Conservation (phyloP, 1,284 basidiomycete genomes). For the Leccinum glutinopallens region DNA sequence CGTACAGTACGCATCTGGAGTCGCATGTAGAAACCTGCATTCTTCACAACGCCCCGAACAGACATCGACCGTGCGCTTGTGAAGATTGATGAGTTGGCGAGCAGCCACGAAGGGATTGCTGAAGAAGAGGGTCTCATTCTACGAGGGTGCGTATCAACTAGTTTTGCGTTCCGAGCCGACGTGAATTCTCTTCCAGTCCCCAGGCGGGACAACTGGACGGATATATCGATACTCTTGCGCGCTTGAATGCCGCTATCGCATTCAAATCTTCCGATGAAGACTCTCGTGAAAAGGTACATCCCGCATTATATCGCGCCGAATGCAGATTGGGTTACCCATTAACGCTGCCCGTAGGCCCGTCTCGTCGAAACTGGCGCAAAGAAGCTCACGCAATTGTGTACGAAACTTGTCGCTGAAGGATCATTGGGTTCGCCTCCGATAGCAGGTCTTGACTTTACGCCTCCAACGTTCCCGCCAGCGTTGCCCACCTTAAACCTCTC, state of each 20-base stretch:
- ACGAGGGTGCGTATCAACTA: constrained; percentile 54
- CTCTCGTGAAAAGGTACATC: constrained; percentile 55
- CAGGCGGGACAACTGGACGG: constrained; percentile 62
- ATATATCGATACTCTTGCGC: constrained; percentile 72
- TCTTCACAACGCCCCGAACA: constrained; percentile 34
- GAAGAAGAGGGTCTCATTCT: constrained; percentile 77
- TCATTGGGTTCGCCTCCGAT: constrained; percentile 67
- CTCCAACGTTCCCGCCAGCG: constrained; percentile 54
- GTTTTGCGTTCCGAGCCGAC: constrained; percentile 6
- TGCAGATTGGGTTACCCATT: background rate
- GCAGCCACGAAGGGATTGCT: constrained; percentile 73
- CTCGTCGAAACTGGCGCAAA: constrained; percentile 79
- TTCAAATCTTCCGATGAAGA: constrained; percentile 68
- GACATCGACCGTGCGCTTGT: constrained; percentile 77
- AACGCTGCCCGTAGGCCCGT: constrained; percentile 50
- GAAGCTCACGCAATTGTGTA: constrained; percentile 76
- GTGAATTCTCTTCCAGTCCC: constrained; percentile 46
- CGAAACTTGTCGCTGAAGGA: constrained; percentile 78
- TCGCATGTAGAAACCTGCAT: background rate
- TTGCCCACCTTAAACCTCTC: constrained; percentile 59
- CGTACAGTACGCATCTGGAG: constrained; percentile 53
- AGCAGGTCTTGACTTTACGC: constrained; percentile 57
- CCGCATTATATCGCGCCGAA: background rate
- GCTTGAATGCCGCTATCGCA: constrained; percentile 75
- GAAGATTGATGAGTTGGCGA: constrained; percentile 77